A percentile compares a stretch with the other conserved stretches of the same genome.
Conservation (phyloP, 352 stramenopile species). For the Phytophthora palmivora region DNA sequence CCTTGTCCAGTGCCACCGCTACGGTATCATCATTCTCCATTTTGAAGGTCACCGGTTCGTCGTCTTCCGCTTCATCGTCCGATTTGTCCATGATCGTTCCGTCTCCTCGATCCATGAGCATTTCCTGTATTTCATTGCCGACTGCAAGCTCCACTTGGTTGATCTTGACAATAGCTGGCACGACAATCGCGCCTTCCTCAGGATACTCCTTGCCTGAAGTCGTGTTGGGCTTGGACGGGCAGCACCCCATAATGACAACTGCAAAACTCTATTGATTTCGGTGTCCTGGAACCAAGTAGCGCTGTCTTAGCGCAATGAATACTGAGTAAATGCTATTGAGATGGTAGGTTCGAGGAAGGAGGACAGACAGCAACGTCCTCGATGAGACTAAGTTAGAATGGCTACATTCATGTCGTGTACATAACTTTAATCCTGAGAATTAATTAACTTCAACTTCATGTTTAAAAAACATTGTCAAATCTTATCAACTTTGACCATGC, state of each 20-base stretch:
- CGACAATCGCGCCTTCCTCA: constrained; percentile 6
- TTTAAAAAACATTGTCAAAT: background rate
- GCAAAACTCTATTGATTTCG: background rate
- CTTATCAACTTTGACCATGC: constrained; percentile 16
- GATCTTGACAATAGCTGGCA: constrained; percentile 2
- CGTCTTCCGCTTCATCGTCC: constrained; percentile 37
- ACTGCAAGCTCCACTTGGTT: constrained; percentile 14
- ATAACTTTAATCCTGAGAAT: constrained; percentile 7
- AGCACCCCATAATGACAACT: constrained; percentile 58
- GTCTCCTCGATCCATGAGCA: constrained; percentile 52
- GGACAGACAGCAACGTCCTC: background rate
- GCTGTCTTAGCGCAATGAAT: background rate
- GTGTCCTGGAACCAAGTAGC: background rate
- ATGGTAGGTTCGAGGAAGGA: background rate
- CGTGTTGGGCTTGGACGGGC: constrained; percentile 52
- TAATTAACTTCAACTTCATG: constrained; percentile 20
- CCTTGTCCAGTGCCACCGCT: constrained; percentile 1
- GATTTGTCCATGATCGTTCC: constrained; percentile 35
- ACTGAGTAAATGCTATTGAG: background rate
- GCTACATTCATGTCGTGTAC: constrained; percentile 3
- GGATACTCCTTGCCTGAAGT: constrained; percentile 17
- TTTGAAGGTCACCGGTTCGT: constrained; percentile 4
- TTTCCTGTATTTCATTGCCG: constrained; percentile 18
- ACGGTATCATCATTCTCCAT: background rate
- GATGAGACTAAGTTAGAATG: constrained; percentile 13